A percentile compares a stretch with the other conserved stretches of the same genome.
phyloP scores from a whole-genome alignment of 2,329 filamentous ascomycete species.

The Ambrosiella cleistominuta region DNA sequence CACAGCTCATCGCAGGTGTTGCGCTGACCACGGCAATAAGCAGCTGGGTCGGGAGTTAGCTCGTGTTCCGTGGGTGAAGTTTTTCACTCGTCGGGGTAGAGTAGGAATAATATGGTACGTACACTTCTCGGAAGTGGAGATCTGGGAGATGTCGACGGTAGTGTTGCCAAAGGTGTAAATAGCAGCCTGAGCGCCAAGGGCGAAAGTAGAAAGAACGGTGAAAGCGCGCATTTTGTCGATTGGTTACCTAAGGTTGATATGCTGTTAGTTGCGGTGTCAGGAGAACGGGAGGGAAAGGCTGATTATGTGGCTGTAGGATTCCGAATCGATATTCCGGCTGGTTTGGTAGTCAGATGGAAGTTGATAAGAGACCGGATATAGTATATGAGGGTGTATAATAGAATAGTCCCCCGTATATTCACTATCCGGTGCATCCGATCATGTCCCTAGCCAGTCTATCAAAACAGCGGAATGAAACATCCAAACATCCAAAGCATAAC shows the following conservation, averaged over 20 bases:
- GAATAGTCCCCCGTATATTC: background rate
- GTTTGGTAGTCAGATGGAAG: background rate
- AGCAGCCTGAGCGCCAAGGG: constrained; percentile 10
- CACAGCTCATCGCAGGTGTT: constrained; percentile 35
- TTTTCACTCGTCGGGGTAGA: background rate
- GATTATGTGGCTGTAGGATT: background rate
- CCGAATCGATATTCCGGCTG: background rate
- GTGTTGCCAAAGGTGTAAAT: constrained; percentile 11
- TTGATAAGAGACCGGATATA: background rate
- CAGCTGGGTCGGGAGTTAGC: constrained; percentile 19
- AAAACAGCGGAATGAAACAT: background rate
- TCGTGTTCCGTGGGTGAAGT: constrained; percentile 4
- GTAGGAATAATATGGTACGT: background rate
- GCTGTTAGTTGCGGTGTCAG: background rate
- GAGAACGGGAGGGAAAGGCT: background rate
- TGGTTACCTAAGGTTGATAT: background rate
- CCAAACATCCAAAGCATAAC: background rate
- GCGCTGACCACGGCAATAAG: constrained; percentile 34
- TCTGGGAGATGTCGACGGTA: constrained; percentile 9
- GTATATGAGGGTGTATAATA: background rate
- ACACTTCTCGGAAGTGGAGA: constrained; percentile 9
- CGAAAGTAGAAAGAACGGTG: constrained; percentile 7
- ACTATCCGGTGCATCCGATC: background rate
- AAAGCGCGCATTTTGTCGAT: constrained; percentile 12
- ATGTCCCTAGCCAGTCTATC: background rate